Evolutionary conservation across 805 yeast genomes (phyloP).

Genomic region (Ogataea trehalophila): DNA sequence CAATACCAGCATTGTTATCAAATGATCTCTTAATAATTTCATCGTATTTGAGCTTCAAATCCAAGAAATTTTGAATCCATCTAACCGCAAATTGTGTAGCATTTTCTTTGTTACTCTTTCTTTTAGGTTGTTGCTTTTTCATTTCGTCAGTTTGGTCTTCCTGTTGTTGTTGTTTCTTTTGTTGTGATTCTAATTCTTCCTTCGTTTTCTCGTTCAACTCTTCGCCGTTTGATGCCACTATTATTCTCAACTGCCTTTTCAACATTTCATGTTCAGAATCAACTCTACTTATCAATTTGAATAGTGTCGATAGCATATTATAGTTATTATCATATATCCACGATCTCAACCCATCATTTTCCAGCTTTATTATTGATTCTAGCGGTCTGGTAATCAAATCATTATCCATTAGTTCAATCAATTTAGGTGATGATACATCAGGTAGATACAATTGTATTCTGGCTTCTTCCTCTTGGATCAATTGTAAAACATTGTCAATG

Average conservation of each 20-base stretch:
- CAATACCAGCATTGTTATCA: conserved; percentile 42
- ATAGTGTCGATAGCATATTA: conserved; percentile 42
- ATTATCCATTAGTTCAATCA: conserved; percentile 52
- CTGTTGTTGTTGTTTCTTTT: conserved; percentile 16
- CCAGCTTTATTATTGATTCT: conserved; percentile 47
- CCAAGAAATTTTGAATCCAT: conserved; percentile 62
- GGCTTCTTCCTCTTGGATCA: conserved; percentile 59
- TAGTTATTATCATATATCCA: conserved; percentile 50
- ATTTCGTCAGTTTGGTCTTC: conserved; percentile 5
- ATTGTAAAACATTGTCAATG: conserved; percentile 43
- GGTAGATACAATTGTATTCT: conserved; percentile 54
- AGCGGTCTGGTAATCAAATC: conserved; percentile 54
- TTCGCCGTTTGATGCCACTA: conserved; percentile 44
- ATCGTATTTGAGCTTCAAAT: conserved; percentile 47
- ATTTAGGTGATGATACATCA: conserved; percentile 45
- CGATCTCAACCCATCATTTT: conserved; percentile 49
- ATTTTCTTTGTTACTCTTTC: conserved; percentile 26
- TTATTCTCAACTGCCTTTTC: conserved; percentile 40
- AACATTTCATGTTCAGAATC: conserved; percentile 49
- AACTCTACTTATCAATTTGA: conserved; percentile 46
- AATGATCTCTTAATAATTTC: conserved; percentile 45
- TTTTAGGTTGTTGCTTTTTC: conserved; percentile 13
- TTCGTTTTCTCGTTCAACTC: conserved; percentile 29
- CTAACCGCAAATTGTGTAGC: conserved; percentile 52
- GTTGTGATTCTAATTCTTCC: conserved; percentile 12